These are phyloP conservation scores for Heliocybe sulcata DNA, from an alignment of 1,284 basidiomycete species.

Conservation along the genomic window DNA sequence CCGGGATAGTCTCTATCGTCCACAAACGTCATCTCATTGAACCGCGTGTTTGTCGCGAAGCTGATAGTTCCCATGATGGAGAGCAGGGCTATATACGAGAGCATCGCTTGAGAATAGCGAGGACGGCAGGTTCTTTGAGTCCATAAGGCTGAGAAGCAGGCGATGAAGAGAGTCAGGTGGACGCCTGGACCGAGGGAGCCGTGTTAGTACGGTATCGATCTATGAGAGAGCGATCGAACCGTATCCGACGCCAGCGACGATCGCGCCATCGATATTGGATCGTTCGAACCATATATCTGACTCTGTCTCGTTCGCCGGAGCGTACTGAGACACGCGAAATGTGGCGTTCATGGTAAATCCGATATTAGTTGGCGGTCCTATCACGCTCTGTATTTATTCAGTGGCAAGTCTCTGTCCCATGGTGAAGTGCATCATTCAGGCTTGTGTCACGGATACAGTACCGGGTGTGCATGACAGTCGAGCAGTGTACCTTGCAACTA, in stretches of 20 bases:
- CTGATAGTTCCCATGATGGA: conserved; percentile 16
- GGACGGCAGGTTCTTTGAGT: background rate
- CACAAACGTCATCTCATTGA: conserved; percentile 17
- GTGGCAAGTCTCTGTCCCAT: too few species aligned
- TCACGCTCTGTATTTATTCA: too few species aligned
- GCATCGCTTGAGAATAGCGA: background rate
- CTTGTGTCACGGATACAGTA: too few species aligned
- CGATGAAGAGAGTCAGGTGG: conserved; percentile 6
- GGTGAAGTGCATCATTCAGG: too few species aligned
- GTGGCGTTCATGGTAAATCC: too few species aligned
- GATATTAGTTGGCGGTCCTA: too few species aligned
- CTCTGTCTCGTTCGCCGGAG: conserved; percentile 1
- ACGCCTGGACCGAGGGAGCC: background rate
- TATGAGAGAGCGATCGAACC: background rate
- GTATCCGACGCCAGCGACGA: background rate
- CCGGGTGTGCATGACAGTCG: too few species aligned
- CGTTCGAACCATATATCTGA: background rate
- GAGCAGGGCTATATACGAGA: conserved; percentile 12
- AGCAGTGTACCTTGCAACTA: too few species aligned
- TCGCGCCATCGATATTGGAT: background rate
- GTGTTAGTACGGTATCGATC: background rate
- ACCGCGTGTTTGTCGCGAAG: conserved; percentile 13
- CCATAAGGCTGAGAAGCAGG: conserved; percentile 5
- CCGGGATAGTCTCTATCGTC: conserved; percentile 19
- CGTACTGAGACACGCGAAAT: background rate